Evolutionary conservation across 2,329 filamentous ascomycete genomes (phyloP), one percentile per base, ranked within the genome.

Genomic region (Sclerotiophoma versabilis): DNA sequence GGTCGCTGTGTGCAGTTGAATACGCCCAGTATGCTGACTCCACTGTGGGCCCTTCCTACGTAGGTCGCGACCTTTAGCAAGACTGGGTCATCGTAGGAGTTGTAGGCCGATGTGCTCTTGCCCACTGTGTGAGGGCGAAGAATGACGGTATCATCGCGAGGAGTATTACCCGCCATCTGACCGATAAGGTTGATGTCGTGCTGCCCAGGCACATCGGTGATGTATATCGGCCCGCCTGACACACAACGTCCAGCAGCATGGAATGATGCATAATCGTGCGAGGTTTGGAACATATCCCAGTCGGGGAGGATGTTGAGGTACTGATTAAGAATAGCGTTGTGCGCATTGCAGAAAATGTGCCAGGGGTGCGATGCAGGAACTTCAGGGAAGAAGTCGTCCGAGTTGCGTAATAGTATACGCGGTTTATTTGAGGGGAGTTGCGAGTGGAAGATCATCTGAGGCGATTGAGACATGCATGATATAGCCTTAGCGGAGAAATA

Each of bases 321-420:
- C 59, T 91, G 87, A 2, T 89, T 93, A 12, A 98, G 80, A 0
- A 98, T 80, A 26, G 86, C 83, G 71, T 96, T 97, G 75, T 97
- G 90, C 0, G 93, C 93, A 70, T 98, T 99, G 59, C 89, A 86
- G 81, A 96, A 99, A 29, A 98, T 84, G 73, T 99, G 95, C 93
- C 95, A 99, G 0, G 93, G 85, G 58, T 99, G 95, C 6, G 89
- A 92, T 0, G 86, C 83, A 0, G 88, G 84, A 4, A 92, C 84
- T 37, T 92, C 85, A 0, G 95, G 95, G 74, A 96, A 97, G 80
- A 93, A 99, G 75, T 98, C 90, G 58, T 88, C 93, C 0, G 91
- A 96, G 76, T 96, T 98, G 39, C 95, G 89, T 15, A 92, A 84
- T 0, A 93, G 80, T 20, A 96, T 81, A 0, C 85, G 80, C 0